Conservation (phyloP, 768 basidiomycete species). For the Leccinum longicurvipes region DNA sequence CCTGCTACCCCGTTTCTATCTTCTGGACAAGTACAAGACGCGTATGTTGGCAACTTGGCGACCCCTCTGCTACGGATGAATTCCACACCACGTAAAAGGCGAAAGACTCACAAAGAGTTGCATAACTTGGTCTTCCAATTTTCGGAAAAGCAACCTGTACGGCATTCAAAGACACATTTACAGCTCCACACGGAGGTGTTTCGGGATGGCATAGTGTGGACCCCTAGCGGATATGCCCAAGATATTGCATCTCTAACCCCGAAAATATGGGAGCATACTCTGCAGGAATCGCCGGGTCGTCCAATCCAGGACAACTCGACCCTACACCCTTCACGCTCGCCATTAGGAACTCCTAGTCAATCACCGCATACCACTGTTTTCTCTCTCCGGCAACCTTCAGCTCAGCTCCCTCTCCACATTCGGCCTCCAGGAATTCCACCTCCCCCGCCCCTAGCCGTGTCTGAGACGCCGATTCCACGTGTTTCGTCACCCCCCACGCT, state of each 20-base stretch:
- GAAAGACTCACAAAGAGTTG: slow-evolving; percentile 25
- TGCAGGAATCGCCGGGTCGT: background rate
- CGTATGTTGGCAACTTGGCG: background rate
- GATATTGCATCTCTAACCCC: slow-evolving; percentile 10
- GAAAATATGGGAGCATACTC: background rate
- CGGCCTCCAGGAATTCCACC: slow-evolving; percentile 15
- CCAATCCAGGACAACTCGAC: background rate
- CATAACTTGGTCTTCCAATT: slow-evolving; percentile 8
- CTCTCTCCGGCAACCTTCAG: slow-evolving; percentile 5
- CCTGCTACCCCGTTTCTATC: background rate
- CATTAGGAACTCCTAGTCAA: slow-evolving; percentile 15
- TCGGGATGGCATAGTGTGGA: slow-evolving; percentile 23
- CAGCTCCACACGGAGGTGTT: slow-evolving; percentile 36
- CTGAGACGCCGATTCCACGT: slow-evolving; percentile 17
- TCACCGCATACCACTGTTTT: slow-evolving; percentile 2
- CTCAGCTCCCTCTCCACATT: slow-evolving; percentile 16
- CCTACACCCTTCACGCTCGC: slow-evolving; percentile 7
- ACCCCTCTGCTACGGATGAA: background rate
- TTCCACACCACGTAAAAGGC: slow-evolving; percentile 1
- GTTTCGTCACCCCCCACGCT: slow-evolving; percentile 15
- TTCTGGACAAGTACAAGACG: background rate
- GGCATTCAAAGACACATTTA: slow-evolving; percentile 31
- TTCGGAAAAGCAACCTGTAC: slow-evolving; percentile 9
- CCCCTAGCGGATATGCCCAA: slow-evolving; percentile 27
- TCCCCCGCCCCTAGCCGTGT: slow-evolving; percentile 12